Evolutionary conservation across 202 grass and related monocot species (phyloP).

Genomic region (Brachypodium distachyon): DNA sequence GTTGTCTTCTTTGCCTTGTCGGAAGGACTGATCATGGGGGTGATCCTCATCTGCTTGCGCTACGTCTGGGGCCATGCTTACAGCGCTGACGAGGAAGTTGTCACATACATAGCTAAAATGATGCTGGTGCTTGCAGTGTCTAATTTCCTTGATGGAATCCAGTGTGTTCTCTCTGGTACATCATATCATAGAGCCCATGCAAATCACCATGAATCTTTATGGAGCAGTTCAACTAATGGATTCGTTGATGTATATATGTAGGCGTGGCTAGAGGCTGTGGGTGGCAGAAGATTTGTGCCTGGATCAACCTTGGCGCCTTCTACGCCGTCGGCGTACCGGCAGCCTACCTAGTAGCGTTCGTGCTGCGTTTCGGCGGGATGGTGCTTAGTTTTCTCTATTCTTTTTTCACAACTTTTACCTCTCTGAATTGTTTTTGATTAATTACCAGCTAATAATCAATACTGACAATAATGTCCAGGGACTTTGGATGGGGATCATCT

Average conservation of each 20-base stretch:
- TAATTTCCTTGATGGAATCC: constrained; percentile 53
- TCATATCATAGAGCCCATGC: no score
- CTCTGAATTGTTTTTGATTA: neutral
- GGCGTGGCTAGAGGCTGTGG: constrained; percentile 61
- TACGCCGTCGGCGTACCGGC: constrained; percentile 38
- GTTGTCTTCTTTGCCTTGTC: constrained; percentile 31
- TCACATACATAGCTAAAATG: constrained; percentile 42
- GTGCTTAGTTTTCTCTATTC: neutral
- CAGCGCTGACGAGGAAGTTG: constrained; percentile 59
- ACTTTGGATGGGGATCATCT: constrained; percentile 62
- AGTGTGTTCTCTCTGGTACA: constrained; percentile 68
- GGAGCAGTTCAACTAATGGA: neutral
- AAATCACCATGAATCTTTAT: neutral
- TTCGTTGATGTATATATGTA: neutral
- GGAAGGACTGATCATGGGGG: constrained; percentile 24
- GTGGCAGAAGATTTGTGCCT: constrained; percentile 70
- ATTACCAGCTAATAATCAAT: neutral
- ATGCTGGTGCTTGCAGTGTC: constrained; percentile 40
- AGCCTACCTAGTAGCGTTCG: constrained; percentile 43
- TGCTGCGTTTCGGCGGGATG: constrained; percentile 43
- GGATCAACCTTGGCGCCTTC: constrained; percentile 57
- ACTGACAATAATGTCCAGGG: constrained; percentile 26
- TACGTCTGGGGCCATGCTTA: constrained; percentile 61
- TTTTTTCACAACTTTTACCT: neutral
- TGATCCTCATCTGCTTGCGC: constrained; percentile 22